Evolutionary conservation across 768 basidiomycete genomes (phyloP), one percentile per base, ranked within the genome.

Genomic region (Mycena amicta): DNA sequence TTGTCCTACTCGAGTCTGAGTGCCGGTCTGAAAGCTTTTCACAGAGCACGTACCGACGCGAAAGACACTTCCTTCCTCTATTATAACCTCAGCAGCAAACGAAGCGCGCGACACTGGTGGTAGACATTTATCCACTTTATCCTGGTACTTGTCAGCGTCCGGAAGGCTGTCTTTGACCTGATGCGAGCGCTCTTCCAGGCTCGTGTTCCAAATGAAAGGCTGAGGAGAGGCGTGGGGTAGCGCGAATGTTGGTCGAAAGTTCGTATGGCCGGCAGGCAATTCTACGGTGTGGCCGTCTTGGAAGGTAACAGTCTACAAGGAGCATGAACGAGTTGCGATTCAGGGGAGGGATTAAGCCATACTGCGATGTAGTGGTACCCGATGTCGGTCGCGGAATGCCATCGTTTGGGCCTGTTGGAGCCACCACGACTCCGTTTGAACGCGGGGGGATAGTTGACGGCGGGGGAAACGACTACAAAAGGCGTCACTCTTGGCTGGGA

Each of bases 181-280:
- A n/a, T 39, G 43, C 39, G 33, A 16, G 3, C 30, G 2, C 20
- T 33, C 31, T 22, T 26, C 3, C 20, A 59, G 50, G 6, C 52
- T 50, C 12, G 22, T 8, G 20, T 56, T 57, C 52, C 47, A 50
- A 8, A 3, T 50, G 29, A 57, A 53, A 28, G 55, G 55, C 15
- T 23, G 31, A 25, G 31, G 18, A 25, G 12, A 12, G 25, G 20
- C 18, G 6, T 4, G 22, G 23, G 27, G 41, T 22, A 18, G 40
- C 37, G 39, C 4, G 16, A 41, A 61, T 28, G 30, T 51, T 3
- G 55, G 60, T 1, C 25, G 16, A 40, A 61, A 61, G 11, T 20
- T 57, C 2, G 60, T 57, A 25, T 61, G 26, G 28, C 60, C 60
- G 3, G 55, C 60, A 3, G 25, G 55, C 3, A 56, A 6, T 6